Percentiles rank a stretch among this genome's conserved stretches.
phyloP scores from a whole-genome alignment of 2,329 filamentous ascomycete species.

The Aspergillus candidus region DNA sequence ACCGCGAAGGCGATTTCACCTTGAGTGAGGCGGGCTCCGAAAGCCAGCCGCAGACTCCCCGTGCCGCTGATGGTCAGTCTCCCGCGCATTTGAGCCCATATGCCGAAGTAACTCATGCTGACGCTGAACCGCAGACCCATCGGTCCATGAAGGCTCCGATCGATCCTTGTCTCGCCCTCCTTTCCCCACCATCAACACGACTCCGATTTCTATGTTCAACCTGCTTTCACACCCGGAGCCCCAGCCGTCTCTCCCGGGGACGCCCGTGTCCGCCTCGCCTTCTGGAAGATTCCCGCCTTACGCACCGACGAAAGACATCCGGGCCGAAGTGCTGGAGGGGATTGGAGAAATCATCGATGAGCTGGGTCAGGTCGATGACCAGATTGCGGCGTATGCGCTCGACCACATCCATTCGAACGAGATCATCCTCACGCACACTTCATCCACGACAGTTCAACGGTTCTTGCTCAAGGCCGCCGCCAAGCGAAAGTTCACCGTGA shows the following conservation, averaged over 20 bases:
- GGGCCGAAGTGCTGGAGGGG: constrained; percentile 85
- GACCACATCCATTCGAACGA: constrained; percentile 92
- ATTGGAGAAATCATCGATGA: constrained; percentile 97
- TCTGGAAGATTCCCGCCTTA: constrained; percentile 28
- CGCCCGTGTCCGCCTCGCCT: constrained; percentile 30
- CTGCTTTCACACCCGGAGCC: constrained; percentile 65
- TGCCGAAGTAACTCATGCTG: constrained; percentile 4
- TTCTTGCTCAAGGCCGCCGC: constrained; percentile 82
- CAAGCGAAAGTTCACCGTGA: constrained; percentile 86
- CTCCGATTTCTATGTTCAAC: constrained; percentile 75
- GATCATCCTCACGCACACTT: constrained; percentile 82
- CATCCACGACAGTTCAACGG: constrained; percentile 78
- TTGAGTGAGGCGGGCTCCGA: constrained; percentile 57
- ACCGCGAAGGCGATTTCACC: constrained; percentile 58
- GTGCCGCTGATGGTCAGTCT: constrained; percentile 30
- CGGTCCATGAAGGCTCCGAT: constrained; percentile 27
- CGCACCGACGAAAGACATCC: constrained; percentile 56
- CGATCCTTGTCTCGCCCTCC: constrained; percentile 49
- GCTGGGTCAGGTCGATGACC: constrained; percentile 84
- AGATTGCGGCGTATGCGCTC: constrained; percentile 81
- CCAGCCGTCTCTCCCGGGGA: constrained; percentile 37
- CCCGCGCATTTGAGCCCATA: not conserved
- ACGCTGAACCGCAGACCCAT: constrained; percentile 19
- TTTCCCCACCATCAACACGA: constrained; percentile 50
- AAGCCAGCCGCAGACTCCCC: constrained; percentile 41